phyloP scores from a whole-genome alignment of 1,284 basidiomycete genomes.

The Rhizoctonia solani region DNA sequence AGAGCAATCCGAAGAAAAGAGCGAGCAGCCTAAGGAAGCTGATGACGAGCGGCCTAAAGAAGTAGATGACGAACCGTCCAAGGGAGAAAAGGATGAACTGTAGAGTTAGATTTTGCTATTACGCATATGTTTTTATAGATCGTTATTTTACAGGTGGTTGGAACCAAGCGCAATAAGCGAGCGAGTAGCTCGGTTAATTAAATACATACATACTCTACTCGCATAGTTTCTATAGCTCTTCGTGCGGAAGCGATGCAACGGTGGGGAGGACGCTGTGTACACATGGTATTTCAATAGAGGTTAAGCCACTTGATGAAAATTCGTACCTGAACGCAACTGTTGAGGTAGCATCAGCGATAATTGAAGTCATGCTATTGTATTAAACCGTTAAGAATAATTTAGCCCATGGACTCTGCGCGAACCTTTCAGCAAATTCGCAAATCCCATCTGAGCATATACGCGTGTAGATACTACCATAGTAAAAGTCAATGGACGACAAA shows the following conservation, averaged over 20 bases:
- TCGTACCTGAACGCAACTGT: constrained; percentile 1
- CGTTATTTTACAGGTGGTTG: constrained; percentile 1
- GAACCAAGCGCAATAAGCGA: not conserved
- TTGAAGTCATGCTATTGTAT: not conserved
- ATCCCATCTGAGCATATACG: constrained; percentile 1
- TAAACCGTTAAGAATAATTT: not conserved
- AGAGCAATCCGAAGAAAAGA: not conserved
- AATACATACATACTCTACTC: not conserved
- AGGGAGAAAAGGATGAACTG: no score
- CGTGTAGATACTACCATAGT: not conserved
- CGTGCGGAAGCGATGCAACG: not conserved
- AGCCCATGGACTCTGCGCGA: not conserved
- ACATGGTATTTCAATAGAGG: not conserved
- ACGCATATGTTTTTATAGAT: not conserved
- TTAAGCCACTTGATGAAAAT: not conserved
- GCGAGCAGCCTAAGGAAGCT: not conserved
- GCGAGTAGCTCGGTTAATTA: not conserved
- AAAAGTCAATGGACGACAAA: not conserved
- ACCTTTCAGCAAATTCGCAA: constrained; percentile 5
- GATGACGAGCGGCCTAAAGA: not conserved
- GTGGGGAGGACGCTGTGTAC: not conserved
- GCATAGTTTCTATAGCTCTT: not conserved
- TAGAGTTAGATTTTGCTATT: constrained; percentile 14
- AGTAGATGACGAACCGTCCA: no score
- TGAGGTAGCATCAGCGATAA: not conserved